Percentiles rank a stretch among this genome's conserved stretches.
Conservation (phyloP, 441 rosid species). For the Arabidopsis hybrid region DNA sequence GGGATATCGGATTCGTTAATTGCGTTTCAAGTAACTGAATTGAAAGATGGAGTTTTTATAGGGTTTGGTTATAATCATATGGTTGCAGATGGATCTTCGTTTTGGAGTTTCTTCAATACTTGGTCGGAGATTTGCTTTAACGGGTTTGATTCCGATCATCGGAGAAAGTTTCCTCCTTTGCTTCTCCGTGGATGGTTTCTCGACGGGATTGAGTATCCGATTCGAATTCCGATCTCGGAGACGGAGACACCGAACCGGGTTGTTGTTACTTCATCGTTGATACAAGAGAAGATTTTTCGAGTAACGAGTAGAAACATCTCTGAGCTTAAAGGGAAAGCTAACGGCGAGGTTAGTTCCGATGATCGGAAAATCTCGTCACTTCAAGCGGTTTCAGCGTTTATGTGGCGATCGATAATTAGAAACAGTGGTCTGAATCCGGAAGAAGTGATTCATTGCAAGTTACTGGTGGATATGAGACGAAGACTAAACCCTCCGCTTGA, state of each 20-base stretch:
- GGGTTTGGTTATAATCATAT: slow-evolving; percentile 49
- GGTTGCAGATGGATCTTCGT: slow-evolving; percentile 51
- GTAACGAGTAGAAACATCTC: slow-evolving; percentile 46
- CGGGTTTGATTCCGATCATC: background rate
- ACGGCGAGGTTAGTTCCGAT: slow-evolving; percentile 37
- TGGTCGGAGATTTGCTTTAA: slow-evolving; percentile 54
- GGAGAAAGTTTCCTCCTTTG: slow-evolving; percentile 23
- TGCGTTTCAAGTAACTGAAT: slow-evolving; percentile 53
- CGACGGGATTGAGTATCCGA: slow-evolving; percentile 39
- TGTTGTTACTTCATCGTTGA: slow-evolving; percentile 1
- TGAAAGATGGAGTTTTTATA: slow-evolving; percentile 51
- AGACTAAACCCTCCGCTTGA: slow-evolving; percentile 44
- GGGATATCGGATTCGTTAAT: slow-evolving; percentile 46
- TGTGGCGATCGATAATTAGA: slow-evolving; percentile 48
- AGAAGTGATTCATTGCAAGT: slow-evolving; percentile 17
- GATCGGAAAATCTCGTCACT: slow-evolving; percentile 51
- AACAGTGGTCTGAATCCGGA: slow-evolving; percentile 26
- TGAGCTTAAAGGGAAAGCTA: slow-evolving; percentile 50
- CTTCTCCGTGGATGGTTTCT: slow-evolving; percentile 42
- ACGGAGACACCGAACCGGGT: background rate
- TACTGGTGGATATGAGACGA: slow-evolving; percentile 38
- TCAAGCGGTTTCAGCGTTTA: slow-evolving; percentile 52
- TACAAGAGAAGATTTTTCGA: slow-evolving; percentile 44
- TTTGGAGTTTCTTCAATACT: slow-evolving; percentile 55
- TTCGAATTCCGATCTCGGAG: slow-evolving; percentile 42